Percentiles rank a stretch among this genome's conserved stretches.
Evolutionary conservation across 768 basidiomycete species (phyloP).

Genomic region (Russula vinacea): DNA sequence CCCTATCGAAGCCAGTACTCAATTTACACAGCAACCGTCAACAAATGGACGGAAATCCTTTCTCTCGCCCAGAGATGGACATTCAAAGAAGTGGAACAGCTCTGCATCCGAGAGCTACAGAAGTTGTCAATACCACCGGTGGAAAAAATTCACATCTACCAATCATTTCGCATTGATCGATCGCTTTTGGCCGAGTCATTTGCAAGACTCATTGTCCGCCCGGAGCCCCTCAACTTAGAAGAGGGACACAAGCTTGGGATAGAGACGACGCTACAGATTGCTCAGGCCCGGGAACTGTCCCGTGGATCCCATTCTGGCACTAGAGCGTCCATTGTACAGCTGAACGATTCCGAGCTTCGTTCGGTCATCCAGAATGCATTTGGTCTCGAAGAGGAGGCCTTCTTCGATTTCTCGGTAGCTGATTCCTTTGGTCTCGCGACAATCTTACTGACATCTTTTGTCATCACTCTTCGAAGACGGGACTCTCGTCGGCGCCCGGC

Average conservation of each 20-base stretch:
- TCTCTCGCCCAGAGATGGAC: constrained; percentile 52
- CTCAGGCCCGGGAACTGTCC: constrained; percentile 48
- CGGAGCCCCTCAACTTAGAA: constrained; percentile 46
- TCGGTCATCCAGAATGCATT: not conserved
- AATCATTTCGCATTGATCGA: constrained; percentile 47
- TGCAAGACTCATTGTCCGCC: constrained; percentile 49
- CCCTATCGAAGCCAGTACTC: constrained; percentile 48
- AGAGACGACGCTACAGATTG: constrained; percentile 53
- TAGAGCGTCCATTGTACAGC: not conserved
- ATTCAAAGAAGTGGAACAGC: constrained; percentile 50
- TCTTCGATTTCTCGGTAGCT: not conserved
- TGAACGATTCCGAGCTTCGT: not conserved
- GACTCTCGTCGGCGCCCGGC: not conserved
- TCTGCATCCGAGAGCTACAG: constrained; percentile 54
- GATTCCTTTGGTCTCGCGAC: not conserved
- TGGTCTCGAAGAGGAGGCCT: not conserved
- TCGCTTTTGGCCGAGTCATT: constrained; percentile 52
- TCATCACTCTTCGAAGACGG: not conserved
- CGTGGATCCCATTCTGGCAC: not conserved
- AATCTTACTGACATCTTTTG: not conserved
- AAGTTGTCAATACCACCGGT: constrained; percentile 45
- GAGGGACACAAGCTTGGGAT: constrained; percentile 57
- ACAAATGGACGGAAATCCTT: constrained; percentile 56
- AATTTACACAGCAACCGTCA: constrained; percentile 47
- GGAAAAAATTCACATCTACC: constrained; percentile 56